Base-by-base conservation (phyloP, 768 basidiomycete genomes). In the Mycena indigotica region DNA sequence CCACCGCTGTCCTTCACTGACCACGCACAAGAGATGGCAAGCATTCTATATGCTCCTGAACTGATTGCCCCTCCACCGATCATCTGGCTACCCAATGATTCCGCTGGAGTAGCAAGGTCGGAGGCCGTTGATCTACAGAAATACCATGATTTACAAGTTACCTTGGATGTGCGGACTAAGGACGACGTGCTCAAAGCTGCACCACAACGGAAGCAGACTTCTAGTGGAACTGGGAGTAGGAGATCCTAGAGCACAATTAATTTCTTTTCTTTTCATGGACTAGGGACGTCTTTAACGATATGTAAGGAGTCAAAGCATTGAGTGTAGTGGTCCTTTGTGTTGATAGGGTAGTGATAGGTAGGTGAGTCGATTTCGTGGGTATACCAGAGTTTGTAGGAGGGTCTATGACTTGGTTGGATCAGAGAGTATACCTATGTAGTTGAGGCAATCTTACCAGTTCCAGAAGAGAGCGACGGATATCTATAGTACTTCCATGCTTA, bases 61-160 rank as follows among this genome's bases (percentile, higher is more conserved):
- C 78, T 93, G 38, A 80, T 90, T 60, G 88, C 89, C 13, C 89
- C 90, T 17, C 75, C 81, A 19, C 91, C 90, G 1, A 84, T 88
- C 57, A 89, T 94, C 50, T 93, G 91, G 91, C 77, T 93, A n/a
- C 89, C 89, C 1, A 87, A 89, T 69, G 91, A 92, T 68, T 79
- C 79, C 12, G 84, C 86, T 16, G 88, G 88, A 23, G 84, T 91
- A 16, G 89, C 87, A 6, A 79, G 82, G 35, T 84, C 87, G 4
- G 91, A 93, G 70, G 89, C 89, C 26, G 76, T 81, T 48, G 91
- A 94, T 70, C 73, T 93, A 65, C 81, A 85, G 67, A 84, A 82
- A 64, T 90, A 88, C 67, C 90, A 93, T 65, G 78, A 84, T 55
- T 72, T 93, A 57, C 77, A 77, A 30, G 87, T 86, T 49, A 87